Conservation (phyloP, 768 basidiomycete genomes). For the Russula lepida region DNA sequence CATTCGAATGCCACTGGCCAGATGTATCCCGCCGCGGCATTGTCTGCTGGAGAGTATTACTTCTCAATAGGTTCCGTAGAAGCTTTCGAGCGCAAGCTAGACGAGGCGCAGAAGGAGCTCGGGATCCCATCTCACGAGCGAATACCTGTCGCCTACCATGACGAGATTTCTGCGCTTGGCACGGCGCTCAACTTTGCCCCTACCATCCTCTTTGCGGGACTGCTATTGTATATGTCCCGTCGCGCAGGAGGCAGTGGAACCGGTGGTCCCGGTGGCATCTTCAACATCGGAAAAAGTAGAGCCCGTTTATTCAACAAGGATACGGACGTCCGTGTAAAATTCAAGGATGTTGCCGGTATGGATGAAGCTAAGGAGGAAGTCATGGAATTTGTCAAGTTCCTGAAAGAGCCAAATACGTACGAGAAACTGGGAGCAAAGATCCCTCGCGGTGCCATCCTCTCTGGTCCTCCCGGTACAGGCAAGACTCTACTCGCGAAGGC, state of each 20-base stretch:
- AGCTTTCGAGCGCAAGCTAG: slow-evolving; percentile 90
- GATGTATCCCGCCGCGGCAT: slow-evolving; percentile 56
- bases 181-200: slow-evolving; percentile 88
- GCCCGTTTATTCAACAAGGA: slow-evolving; percentile 97
- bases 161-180: slow-evolving; percentile 80
- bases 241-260: slow-evolving; percentile 53
- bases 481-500: slow-evolving; percentile 98
- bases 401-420: slow-evolving; percentile 92
- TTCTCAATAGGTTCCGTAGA: slow-evolving; percentile 98
- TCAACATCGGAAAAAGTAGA: slow-evolving; percentile 92
- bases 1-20: slow-evolving; percentile 82
- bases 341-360: slow-evolving; percentile 98
- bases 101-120: slow-evolving; percentile 87
- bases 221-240: slow-evolving; percentile 80
- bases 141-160: slow-evolving; percentile 94
- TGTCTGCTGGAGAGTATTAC: slow-evolving; percentile 61
- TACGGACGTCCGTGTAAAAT: slow-evolving; percentile 85
- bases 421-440: slow-evolving; percentile 98
- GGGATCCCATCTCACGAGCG: slow-evolving; percentile 88
- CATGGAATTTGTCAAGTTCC: slow-evolving; percentile 99
- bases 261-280: slow-evolving; percentile 79
- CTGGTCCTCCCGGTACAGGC: slow-evolving; percentile 95
- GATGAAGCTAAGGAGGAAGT: slow-evolving; percentile 99
- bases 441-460: slow-evolving; percentile 88
- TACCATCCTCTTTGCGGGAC: slow-evolving; percentile 84